Conservation (phyloP, 345 rosid species). For the Citrus australasica region DNA sequence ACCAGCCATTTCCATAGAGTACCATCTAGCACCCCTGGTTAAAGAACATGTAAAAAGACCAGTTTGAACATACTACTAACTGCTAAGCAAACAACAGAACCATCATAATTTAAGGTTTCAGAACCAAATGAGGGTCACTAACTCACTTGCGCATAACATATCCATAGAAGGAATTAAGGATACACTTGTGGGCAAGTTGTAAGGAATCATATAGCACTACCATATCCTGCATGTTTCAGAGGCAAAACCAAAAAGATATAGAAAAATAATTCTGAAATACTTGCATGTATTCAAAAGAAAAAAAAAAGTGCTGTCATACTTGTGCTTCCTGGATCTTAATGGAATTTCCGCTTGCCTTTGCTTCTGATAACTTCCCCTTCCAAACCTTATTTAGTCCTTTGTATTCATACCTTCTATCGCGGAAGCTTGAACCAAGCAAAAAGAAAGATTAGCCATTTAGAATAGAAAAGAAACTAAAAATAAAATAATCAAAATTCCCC, state of each 20-base stretch:
- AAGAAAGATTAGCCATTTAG: conserved; percentile 26
- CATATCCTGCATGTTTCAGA: conserved; percentile 69
- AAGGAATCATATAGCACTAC: conserved; percentile 95
- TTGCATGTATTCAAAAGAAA: conserved; percentile 4
- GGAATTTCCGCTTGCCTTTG: conserved; percentile 91
- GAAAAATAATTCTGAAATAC: conserved; percentile 1
- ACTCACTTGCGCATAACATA: conserved; percentile 99
- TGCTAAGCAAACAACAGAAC: conserved; percentile 11
- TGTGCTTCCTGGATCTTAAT: conserved; percentile 96
- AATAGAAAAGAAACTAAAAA: not conserved
- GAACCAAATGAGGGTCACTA: conserved; percentile 10
- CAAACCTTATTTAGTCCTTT: conserved; percentile 95
- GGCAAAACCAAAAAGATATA: conserved; percentile 19
- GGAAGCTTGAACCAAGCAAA: conserved; percentile 57
- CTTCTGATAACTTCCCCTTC: conserved; percentile 97
- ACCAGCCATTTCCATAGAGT: conserved; percentile 99
- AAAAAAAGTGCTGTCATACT: conserved; percentile 35
- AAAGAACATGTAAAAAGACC: conserved; percentile 21
- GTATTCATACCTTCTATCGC: conserved; percentile 96
- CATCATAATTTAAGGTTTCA: not conserved
- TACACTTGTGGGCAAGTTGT: conserved; percentile 97
- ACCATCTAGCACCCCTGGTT: conserved; percentile 98
- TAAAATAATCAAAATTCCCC: not conserved
- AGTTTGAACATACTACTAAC: conserved; percentile 17
- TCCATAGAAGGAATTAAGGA: conserved; percentile 97